Base-by-base conservation (phyloP, 768 basidiomycete genomes). In the Tricholoma bakamatsutake region DNA sequence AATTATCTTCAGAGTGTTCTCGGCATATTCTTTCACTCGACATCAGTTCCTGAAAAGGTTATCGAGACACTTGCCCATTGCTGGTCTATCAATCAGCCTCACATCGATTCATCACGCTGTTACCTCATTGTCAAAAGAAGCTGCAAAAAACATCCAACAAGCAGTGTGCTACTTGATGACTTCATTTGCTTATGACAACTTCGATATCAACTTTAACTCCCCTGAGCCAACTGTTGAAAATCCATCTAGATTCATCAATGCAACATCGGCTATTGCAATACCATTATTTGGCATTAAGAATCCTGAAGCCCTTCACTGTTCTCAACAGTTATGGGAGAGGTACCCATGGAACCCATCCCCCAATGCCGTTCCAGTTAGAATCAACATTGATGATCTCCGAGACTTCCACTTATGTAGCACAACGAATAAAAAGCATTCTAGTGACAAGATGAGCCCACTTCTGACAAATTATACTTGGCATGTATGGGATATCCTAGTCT, bases 151-250 rank as follows among this genome's bases (percentile, higher is more conserved):
- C 5, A 43, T 68, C 5, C 42, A 50, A 15, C 10, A n/a, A 10
- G 57, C 66, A 42, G 67, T 59, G 1, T 53, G 56, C 30, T 62
- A 62, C 6, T 55, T 67, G 7, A 54, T 60, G 1, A 56, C 62
- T 2, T 50, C 63, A 8, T 67, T 59, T 47, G 68, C 68, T 5
- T 75, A 71, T 31, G 71, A 76, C 52, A 76, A 76, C 58, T 70
- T 75, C 31, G 71, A 76, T 55, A 61, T 74, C 4, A 58, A 69
- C 33, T 60, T 74, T 24, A 62, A 68, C 39, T 30, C 45, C 1
- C 13, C 54, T 1, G 54, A 62, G 18, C 68, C 67, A 0, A 70
- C 68, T 0, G 56, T 67, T 0, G 69, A 76, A 34, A 62, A 62
- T 3, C 15, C 45, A 35, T 17, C 58, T 31, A 57, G 50, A 3